Percentiles rank a stretch among this genome's conserved stretches.
Evolutionary conservation across 1,284 basidiomycete species (phyloP).

Genomic region (Mrakiaceae sp.): DNA sequence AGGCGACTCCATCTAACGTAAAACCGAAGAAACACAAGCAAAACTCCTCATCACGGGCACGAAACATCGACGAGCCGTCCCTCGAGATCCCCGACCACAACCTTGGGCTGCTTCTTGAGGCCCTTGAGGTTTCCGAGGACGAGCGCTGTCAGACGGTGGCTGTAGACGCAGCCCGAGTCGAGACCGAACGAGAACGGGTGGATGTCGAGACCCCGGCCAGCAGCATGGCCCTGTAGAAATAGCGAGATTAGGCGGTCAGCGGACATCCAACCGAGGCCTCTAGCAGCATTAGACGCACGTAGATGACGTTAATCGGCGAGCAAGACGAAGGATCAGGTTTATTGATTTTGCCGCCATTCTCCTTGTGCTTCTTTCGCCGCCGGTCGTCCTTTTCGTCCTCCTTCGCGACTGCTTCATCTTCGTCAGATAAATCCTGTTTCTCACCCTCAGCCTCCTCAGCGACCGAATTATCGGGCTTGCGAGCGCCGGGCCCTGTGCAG

Average conservation of each 20-base stretch:
- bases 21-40: neutral
- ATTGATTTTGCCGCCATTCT: slow-evolving; percentile 2
- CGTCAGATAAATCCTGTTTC: neutral
- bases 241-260: neutral
- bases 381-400: slow-evolving; percentile 20
- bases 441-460: slow-evolving; percentile 20
- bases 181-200: slow-evolving; percentile 67
- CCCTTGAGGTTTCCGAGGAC: slow-evolving; percentile 24
- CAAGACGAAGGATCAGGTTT: slow-evolving; percentile 38
- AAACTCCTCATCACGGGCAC: neutral
- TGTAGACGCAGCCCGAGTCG: slow-evolving; percentile 63
- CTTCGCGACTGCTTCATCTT: slow-evolving; percentile 22
- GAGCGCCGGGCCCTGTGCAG: slow-evolving; percentile 37
- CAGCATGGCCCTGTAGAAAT: slow-evolving; percentile 8
- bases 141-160: slow-evolving; percentile 26
- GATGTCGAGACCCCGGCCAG: slow-evolving; percentile 54
- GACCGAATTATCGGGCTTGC: slow-evolving; percentile 21
- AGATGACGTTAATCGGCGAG: slow-evolving; percentile 63
- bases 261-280: too few relatives aligned
- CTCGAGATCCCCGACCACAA: neutral
- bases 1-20: too few relatives aligned
- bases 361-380: slow-evolving; percentile 11
- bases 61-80: neutral
- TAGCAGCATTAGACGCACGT: slow-evolving; percentile 50
- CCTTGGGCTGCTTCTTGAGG: slow-evolving; percentile 3